A percentile compares a stretch with the other conserved stretches of the same genome.
These are phyloP conservation scores for Penicillium sp. DNA, from an alignment of 2,329 filamentous ascomycete species.

Conservation along the genomic window DNA sequence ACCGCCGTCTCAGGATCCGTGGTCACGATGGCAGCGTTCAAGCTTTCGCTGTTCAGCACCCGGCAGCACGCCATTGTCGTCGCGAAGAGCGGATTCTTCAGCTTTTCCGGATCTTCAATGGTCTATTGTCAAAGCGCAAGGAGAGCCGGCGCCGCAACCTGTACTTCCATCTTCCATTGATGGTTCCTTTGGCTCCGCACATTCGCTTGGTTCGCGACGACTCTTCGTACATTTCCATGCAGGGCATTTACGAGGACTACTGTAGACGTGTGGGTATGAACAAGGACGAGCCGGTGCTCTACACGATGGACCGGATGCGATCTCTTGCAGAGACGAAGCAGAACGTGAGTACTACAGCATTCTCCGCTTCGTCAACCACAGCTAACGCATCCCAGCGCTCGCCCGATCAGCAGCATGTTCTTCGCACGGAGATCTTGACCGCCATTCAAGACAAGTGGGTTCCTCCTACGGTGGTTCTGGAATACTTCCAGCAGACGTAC, in stretches of 20 bases:
- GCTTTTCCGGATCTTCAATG: slow-evolving; percentile 95
- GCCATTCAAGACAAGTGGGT: slow-evolving; percentile 94
- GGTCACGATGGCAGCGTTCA: slow-evolving; percentile 97
- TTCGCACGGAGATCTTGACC: slow-evolving; percentile 84
- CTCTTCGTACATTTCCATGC: slow-evolving; percentile 84
- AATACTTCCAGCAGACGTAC: slow-evolving; percentile 86
- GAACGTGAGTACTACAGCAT: slow-evolving; percentile 33
- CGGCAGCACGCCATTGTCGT: slow-evolving; percentile 82
- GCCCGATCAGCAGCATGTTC: slow-evolving; percentile 62
- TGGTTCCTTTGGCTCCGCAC: slow-evolving; percentile 90
- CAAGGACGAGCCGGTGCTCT: slow-evolving; percentile 92
- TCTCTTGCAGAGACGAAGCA: slow-evolving; percentile 65
- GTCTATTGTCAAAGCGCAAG: slow-evolving; percentile 83
- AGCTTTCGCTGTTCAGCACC: slow-evolving; percentile 92
- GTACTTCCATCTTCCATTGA: slow-evolving; percentile 91
- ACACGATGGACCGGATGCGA: slow-evolving; percentile 89
- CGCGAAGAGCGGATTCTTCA: slow-evolving; percentile 93
- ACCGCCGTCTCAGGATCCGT: slow-evolving; percentile 88
- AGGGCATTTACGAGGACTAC: slow-evolving; percentile 94
- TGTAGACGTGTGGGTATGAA: slow-evolving; percentile 79
- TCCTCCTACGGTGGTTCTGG: slow-evolving; percentile 69
- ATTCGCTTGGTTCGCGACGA: slow-evolving; percentile 96
- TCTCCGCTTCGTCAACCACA: background rate
- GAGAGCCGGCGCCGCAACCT: slow-evolving; percentile 89
- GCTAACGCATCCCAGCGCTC: slow-evolving; percentile 40